Percentiles rank a stretch among this genome's conserved stretches.
Conservation (phyloP, 1,139 yeast species). For the Lodderomyces pseudojiufengensis region DNA sequence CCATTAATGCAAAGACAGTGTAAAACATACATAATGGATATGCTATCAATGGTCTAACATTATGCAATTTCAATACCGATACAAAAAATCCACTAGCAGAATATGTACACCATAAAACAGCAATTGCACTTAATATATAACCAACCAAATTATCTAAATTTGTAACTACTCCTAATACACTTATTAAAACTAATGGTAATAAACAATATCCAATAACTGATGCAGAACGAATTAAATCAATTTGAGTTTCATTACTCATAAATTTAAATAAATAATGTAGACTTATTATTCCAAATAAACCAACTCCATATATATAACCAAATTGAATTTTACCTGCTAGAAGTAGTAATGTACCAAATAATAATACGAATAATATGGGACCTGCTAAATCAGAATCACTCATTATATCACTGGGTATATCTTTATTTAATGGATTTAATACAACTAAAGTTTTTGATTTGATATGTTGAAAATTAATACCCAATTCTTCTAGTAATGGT, state of each 20-base stretch:
- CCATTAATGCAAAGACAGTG: constrained; percentile 93
- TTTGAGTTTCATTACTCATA: constrained; percentile 61
- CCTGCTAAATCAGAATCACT: constrained; percentile 94
- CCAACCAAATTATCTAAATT: constrained; percentile 74
- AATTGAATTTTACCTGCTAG: constrained; percentile 92
- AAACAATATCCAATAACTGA: constrained; percentile 93
- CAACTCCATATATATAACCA: constrained; percentile 96
- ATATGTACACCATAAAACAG: constrained; percentile 92
- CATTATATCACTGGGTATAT: constrained; percentile 69
- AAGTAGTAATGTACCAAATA: constrained; percentile 81
- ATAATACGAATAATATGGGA: constrained; percentile 81
- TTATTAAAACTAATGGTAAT: constrained; percentile 79
- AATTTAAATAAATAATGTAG: constrained; percentile 80
- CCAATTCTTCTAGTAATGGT: constrained; percentile 86
- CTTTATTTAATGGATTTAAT: constrained; percentile 65
- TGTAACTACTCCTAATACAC: constrained; percentile 68
- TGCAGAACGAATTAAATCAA: constrained; percentile 75
- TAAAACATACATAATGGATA: constrained; percentile 92
- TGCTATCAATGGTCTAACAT: constrained; percentile 87
- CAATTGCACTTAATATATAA: constrained; percentile 61
- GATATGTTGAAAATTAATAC: constrained; percentile 88
- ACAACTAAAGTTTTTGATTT: constrained; percentile 83
- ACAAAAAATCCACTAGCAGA: constrained; percentile 94
- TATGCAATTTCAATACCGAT: constrained; percentile 74
- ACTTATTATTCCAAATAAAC: constrained; percentile 83